A percentile compares a stretch with the other conserved stretches of the same genome.
Evolutionary conservation across 306 rosid species (phyloP).

Genomic region (Pyrus betulifolia): DNA sequence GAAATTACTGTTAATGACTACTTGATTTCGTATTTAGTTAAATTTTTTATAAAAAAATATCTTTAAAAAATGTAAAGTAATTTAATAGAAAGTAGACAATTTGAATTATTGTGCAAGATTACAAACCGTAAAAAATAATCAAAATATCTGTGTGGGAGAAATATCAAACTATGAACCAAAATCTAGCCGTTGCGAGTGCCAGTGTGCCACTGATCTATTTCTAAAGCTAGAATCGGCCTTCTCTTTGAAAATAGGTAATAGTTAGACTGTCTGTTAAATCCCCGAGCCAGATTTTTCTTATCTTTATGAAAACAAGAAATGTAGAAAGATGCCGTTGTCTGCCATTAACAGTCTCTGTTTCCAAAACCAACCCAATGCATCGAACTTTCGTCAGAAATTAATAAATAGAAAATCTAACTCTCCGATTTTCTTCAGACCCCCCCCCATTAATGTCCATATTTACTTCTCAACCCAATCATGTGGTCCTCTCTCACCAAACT

Average conservation of each 20-base stretch:
- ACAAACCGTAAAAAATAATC: no score
- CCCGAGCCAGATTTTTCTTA: not conserved
- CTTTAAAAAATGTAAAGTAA: no score
- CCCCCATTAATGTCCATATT: slow-evolving; percentile 2
- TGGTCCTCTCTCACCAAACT: slow-evolving; percentile 15
- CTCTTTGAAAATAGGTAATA: not conserved
- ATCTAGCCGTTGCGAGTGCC: not conserved
- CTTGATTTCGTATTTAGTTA: no score
- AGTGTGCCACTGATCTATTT: not conserved
- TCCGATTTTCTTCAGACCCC: slow-evolving; percentile 3
- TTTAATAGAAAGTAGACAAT: no score
- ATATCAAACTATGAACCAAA: not conserved
- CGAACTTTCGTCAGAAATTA: not conserved
- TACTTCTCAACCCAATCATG: not conserved
- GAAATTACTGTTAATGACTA: no score
- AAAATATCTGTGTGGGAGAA: not conserved
- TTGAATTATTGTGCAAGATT: no score
- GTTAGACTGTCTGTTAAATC: not conserved
- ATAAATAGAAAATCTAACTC: slow-evolving; percentile 6
- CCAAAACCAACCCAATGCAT: not conserved
- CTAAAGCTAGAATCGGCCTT: not conserved
- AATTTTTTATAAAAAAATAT: no score
- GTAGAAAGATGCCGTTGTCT: slow-evolving; percentile 17
- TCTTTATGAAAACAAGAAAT: slow-evolving; percentile 1
- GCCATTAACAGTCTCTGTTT: slow-evolving; percentile 6